Percentiles rank a stretch among this genome's conserved stretches.
phyloP scores from a whole-genome alignment of 2,329 filamentous ascomycete species.

The Pleochaeta shiraiana region DNA sequence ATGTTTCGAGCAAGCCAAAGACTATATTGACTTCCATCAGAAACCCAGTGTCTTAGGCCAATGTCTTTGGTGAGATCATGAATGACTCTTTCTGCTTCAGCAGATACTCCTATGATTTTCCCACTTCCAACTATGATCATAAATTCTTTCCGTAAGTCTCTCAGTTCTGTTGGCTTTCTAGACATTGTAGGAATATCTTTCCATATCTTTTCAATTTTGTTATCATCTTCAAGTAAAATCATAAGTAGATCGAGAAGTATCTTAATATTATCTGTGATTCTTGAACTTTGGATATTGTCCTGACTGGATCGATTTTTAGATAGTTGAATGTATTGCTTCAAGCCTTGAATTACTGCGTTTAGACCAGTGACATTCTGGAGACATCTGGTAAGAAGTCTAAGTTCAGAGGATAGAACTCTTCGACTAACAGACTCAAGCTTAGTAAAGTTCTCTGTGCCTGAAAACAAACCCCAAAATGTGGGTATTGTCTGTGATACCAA shows the following conservation, averaged over 20 bases:
- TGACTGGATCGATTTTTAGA: slow-evolving; percentile 20
- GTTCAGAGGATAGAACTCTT: slow-evolving; percentile 16
- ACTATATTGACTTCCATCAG: slow-evolving; percentile 15
- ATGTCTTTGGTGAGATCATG: slow-evolving; percentile 15
- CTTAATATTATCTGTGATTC: slow-evolving; percentile 17
- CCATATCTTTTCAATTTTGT: slow-evolving; percentile 24
- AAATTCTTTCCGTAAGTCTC: slow-evolving; percentile 40
- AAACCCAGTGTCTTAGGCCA: slow-evolving; percentile 15
- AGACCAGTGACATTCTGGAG: slow-evolving; percentile 55
- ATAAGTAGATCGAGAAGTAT: slow-evolving; percentile 24
- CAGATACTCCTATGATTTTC: slow-evolving; percentile 32
- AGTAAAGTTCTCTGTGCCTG: background rate
- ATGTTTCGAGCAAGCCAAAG: slow-evolving; percentile 17
- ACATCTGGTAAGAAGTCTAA: slow-evolving; percentile 34
- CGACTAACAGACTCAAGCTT: background rate
- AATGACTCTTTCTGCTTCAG: slow-evolving; percentile 27
- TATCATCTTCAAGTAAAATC: slow-evolving; percentile 22
- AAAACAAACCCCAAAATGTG: slow-evolving; percentile 55
- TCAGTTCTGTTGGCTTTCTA: slow-evolving; percentile 22
- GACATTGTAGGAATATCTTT: slow-evolving; percentile 20
- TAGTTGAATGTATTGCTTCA: slow-evolving; percentile 38
- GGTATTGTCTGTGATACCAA: slow-evolving; percentile 55
- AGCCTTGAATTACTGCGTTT: slow-evolving; percentile 50
- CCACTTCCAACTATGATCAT: slow-evolving; percentile 36
- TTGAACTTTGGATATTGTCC: slow-evolving; percentile 14